Evolutionary conservation across 1,284 basidiomycete species (phyloP), one percentile per base, ranked within the genome.

Genomic region (Psilocybe mexicana): DNA sequence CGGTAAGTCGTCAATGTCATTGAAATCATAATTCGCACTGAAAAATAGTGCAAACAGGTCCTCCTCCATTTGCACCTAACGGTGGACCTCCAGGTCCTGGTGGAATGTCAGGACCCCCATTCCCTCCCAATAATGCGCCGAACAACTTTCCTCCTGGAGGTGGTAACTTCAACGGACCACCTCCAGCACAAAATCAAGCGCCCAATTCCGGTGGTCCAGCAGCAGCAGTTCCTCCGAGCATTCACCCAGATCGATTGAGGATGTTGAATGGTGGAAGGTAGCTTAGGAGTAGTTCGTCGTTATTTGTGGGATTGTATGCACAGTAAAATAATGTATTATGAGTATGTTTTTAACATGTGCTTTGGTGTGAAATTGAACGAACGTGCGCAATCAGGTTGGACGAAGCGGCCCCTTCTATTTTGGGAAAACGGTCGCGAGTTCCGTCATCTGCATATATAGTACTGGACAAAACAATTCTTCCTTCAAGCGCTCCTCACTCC

Each of bases 181-280:
- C 71, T 18, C 54, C 67, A 25, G 52, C 59, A 42, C 54, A 57
- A 57, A 67, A 69, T 61, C 63, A 70, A 36, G 64, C 55, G 26
- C 53, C 56, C 35, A 61, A 45, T 53, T 57, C 59, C 28, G 69
- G 60, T 14, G 58, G 74, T 23, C 18, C 18, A 18, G 67, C 67
- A 33, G 66, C 67, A 52, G 75, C 70, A 44, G 76, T 67, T 59
- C 71, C 74, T 7, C 74, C 77, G 12, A 87, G 83, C 30, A 91
- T 94, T 64, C 93, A 94, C 73, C 93, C 93, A n/a, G 92, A 94
- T 74, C 81, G 92, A 60, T 66, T 92, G 70, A 80, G 91, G 60
- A 93, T 94, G 91, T 85, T 94, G 87, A 83, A 77, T 52, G 69
- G 70, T 40, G 69, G 70, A 64, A 67, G 63, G 61, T 61, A 49